phyloP scores from a whole-genome alignment of 352 stramenopile species.

The Globisporangium polare region DNA sequence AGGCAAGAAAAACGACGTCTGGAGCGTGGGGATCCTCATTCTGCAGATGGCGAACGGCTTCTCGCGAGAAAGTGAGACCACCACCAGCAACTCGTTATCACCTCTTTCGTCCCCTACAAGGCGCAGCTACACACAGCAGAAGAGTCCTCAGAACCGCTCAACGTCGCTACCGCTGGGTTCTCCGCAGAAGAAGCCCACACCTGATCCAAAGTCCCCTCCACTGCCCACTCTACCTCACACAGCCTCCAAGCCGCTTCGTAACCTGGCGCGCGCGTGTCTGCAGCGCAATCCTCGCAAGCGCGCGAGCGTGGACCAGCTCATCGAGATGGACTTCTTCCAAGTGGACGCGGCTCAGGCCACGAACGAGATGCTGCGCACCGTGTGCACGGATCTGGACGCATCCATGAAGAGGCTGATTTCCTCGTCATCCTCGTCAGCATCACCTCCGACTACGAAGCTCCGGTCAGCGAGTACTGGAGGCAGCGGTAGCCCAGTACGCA shows the following conservation, averaged over 20 bases:
- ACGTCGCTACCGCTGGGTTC: background rate
- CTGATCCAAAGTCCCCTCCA: background rate
- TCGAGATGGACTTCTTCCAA: constrained; percentile 46
- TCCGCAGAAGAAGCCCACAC: background rate
- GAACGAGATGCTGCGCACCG: constrained; percentile 46
- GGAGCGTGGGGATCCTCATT: constrained; percentile 47
- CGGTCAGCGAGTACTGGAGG: background rate
- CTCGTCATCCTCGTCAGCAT: background rate
- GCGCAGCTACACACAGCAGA: background rate
- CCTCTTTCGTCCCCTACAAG: background rate
- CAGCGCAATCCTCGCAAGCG: constrained; percentile 40
- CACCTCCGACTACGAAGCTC: background rate
- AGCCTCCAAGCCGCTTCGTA: constrained; percentile 41
- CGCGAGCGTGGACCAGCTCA: constrained; percentile 23
- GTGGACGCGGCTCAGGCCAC: constrained; percentile 44
- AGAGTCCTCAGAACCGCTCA: constrained; percentile 9
- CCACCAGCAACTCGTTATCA: background rate
- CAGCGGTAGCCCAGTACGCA: background rate
- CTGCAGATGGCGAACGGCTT: constrained; percentile 43
- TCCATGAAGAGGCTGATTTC: constrained; percentile 33
- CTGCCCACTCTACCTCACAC: constrained; percentile 35
- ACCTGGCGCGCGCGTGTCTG: constrained; percentile 41
- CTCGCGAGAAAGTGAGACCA: constrained; percentile 10
- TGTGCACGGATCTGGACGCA: constrained; percentile 55
- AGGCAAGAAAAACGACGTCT: constrained; percentile 47